Percentiles rank a stretch among this genome's conserved stretches.
Conservation (phyloP, 768 basidiomycete genomes). For the Boletus vermiculosoides region DNA sequence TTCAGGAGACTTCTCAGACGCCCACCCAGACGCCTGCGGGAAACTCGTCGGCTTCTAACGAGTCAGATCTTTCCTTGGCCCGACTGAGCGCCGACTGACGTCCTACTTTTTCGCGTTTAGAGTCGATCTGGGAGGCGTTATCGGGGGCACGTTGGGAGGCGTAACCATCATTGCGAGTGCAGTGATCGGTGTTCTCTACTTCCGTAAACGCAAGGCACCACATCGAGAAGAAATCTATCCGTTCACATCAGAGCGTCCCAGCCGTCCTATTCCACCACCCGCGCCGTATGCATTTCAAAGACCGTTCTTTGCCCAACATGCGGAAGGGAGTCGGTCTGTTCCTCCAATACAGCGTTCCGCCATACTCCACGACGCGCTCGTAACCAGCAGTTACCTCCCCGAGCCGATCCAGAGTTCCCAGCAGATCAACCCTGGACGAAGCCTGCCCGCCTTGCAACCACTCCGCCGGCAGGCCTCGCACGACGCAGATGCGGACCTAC, state of each 20-base stretch:
- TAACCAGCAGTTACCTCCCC: background rate
- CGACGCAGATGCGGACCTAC: background rate
- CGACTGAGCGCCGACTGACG: conserved; percentile 2
- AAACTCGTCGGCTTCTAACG: background rate
- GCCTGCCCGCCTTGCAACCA: conserved; percentile 1
- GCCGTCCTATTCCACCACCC: background rate
- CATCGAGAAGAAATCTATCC: background rate
- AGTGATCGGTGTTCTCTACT: conserved; percentile 4
- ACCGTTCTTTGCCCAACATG: background rate
- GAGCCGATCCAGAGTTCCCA: background rate
- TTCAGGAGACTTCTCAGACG: background rate
- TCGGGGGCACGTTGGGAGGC: conserved; percentile 18
- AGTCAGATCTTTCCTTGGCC: conserved; percentile 6
- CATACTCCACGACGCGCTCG: conserved; percentile 15
- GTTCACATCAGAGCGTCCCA: background rate
- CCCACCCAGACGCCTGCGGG: background rate
- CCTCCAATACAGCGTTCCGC: conserved; percentile 7
- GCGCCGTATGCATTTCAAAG: background rate
- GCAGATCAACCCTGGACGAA: conserved; percentile 1
- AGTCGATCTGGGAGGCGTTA: conserved; percentile 7
- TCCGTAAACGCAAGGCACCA: conserved; percentile 5
- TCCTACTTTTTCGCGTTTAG: conserved; percentile 2
- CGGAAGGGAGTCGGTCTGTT: background rate
- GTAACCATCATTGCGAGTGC: background rate
- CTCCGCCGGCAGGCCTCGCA: conserved; percentile 1